Evolutionary conservation across 2,329 filamentous ascomycete genomes (phyloP).

Genomic region (Sporothrix euskadiensis): DNA sequence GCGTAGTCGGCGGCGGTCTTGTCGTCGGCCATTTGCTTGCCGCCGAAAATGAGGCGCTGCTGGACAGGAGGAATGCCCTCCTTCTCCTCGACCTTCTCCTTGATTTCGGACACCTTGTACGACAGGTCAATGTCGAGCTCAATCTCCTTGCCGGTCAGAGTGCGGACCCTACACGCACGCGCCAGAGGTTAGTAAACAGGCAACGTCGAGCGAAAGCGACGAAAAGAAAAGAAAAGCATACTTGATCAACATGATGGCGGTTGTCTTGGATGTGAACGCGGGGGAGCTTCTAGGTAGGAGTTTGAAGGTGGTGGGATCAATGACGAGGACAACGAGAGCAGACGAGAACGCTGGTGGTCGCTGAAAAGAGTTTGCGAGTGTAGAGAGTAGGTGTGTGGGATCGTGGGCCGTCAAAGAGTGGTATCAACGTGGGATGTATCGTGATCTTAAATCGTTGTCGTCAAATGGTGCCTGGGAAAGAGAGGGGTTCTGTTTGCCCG

Average conservation of each 20-base stretch:
- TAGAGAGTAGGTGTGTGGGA: not conserved
- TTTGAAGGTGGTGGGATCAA: not conserved
- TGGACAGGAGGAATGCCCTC: conserved; percentile 97
- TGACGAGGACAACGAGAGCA: not conserved
- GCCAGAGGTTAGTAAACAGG: not conserved
- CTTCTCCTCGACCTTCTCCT: conserved; percentile 98
- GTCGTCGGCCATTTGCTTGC: conserved; percentile 98
- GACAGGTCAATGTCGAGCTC: conserved; percentile 94
- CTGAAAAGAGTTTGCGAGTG: not conserved
- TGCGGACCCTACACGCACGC: conserved; percentile 71
- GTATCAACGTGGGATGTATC: not conserved
- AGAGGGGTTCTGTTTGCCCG: conserved; percentile 7
- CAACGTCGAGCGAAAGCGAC: no score
- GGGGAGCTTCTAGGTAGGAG: not conserved
- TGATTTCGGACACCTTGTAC: conserved; percentile 95
- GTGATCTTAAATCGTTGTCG: not conserved
- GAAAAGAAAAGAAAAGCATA: not conserved
- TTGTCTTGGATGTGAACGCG: not conserved
- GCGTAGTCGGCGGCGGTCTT: conserved; percentile 89
- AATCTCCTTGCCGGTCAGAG: conserved; percentile 97
- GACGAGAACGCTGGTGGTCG: not conserved
- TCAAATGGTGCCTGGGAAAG: not conserved
- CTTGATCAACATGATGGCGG: conserved; percentile 29
- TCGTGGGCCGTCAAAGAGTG: not conserved
- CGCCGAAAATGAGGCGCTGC: conserved; percentile 92